Conservation (phyloP, 2,329 filamentous ascomycete genomes). For the Colletotrichum coccodes region DNA sequence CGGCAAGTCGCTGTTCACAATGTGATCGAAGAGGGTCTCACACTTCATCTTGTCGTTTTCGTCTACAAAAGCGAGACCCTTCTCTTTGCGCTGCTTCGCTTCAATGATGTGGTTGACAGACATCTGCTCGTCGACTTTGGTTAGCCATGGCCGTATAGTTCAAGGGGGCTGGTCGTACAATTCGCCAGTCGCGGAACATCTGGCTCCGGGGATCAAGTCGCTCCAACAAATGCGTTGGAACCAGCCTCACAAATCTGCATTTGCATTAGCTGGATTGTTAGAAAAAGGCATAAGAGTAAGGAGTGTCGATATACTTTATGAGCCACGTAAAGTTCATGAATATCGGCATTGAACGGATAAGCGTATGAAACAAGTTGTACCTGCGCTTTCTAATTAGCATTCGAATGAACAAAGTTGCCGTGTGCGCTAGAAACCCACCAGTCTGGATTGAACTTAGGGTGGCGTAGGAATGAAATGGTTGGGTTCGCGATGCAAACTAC, state of each 20-base stretch:
- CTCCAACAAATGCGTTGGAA: neutral
- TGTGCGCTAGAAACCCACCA: neutral
- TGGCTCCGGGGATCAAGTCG: neutral
- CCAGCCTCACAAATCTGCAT: neutral
- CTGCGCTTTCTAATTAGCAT: neutral
- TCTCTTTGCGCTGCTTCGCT: neutral
- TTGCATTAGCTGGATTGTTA: neutral
- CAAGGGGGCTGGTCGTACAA: neutral
- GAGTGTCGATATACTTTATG: neutral
- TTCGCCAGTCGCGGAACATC: neutral
- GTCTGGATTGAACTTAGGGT: neutral
- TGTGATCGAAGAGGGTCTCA: conserved; percentile 46
- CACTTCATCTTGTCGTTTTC: neutral
- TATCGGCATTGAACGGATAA: neutral
- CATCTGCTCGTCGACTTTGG: neutral
- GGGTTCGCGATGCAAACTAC: neutral
- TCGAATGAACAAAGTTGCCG: neutral
- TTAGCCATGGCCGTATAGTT: neutral
- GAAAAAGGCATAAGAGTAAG: no score
- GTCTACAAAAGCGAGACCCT: neutral
- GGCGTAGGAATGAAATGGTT: neutral
- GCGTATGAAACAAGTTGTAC: neutral
- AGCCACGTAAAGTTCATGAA: neutral
- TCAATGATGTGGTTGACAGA: neutral
- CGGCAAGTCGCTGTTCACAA: conserved; percentile 36